Evolutionary conservation across 306 rosid genomes (phyloP).

Genomic region (Fagus sylvatica): DNA sequence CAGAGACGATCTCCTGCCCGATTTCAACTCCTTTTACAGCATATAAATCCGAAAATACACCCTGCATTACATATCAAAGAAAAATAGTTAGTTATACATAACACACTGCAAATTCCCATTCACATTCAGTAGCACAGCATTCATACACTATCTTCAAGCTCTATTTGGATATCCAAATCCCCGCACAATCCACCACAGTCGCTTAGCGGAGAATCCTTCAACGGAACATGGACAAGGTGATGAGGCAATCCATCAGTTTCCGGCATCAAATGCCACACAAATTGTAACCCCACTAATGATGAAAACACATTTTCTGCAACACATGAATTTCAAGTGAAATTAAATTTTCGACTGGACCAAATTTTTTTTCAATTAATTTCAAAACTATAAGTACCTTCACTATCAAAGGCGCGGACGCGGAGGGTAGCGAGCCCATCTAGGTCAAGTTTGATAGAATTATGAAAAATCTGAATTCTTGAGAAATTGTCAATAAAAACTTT

Average conservation of each 20-base stretch:
- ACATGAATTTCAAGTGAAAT: slow-evolving; percentile 16
- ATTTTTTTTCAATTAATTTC: background rate
- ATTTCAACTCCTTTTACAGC: slow-evolving; percentile 84
- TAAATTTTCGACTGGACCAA: slow-evolving; percentile 22
- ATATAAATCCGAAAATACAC: slow-evolving; percentile 85
- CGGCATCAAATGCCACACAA: slow-evolving; percentile 74
- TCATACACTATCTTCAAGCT: slow-evolving; percentile 88
- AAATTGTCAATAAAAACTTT: slow-evolving; percentile 89
- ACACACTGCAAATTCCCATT: slow-evolving; percentile 27
- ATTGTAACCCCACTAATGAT: slow-evolving; percentile 89
- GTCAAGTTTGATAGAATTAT: slow-evolving; percentile 86
- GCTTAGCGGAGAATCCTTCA: slow-evolving; percentile 88
- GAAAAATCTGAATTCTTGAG: slow-evolving; percentile 87
- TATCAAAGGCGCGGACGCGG: slow-evolving; percentile 81
- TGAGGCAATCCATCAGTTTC: slow-evolving; percentile 50
- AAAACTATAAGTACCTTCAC: slow-evolving; percentile 57
- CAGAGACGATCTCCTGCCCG: slow-evolving; percentile 86
- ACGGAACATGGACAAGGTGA: slow-evolving; percentile 86
- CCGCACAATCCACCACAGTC: slow-evolving; percentile 95
- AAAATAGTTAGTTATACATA: slow-evolving; percentile 25
- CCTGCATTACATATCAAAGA: slow-evolving; percentile 59
- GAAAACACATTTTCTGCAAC: slow-evolving; percentile 94
- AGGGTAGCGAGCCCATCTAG: slow-evolving; percentile 94
- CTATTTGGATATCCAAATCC: slow-evolving; percentile 78
- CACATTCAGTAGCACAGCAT: slow-evolving; percentile 27